Conservation (phyloP, 2,329 filamentous ascomycete genomes). For the Colletotrichum melonis region DNA sequence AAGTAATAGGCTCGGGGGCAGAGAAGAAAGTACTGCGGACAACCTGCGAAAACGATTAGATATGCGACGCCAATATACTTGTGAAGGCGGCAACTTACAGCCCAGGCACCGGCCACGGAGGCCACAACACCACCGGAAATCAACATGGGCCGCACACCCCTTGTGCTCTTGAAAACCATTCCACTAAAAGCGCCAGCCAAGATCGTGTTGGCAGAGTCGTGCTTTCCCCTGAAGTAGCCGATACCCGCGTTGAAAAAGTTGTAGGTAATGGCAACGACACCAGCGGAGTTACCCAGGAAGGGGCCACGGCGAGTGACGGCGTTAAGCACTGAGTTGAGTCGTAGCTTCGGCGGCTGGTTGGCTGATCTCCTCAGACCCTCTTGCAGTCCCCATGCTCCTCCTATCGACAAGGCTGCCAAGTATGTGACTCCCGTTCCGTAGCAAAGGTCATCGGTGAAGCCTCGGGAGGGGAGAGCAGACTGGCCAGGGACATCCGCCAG, state of each 20-base stretch:
- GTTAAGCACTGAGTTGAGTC: slow-evolving; percentile 94
- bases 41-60: slow-evolving; percentile 42
- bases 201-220: slow-evolving; percentile 91
- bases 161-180: slow-evolving; percentile 96
- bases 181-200: slow-evolving; percentile 87
- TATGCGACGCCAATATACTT: background rate
- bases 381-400: slow-evolving; percentile 91
- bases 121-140: slow-evolving; percentile 93
- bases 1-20: slow-evolving; percentile 44
- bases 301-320: slow-evolving; percentile 92
- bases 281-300: slow-evolving; percentile 95
- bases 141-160: slow-evolving; percentile 90
- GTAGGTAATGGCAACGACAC: slow-evolving; percentile 95
- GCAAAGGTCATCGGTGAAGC: slow-evolving; percentile 98
- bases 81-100: slow-evolving; percentile 70
- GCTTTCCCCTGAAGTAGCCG: slow-evolving; percentile 82
- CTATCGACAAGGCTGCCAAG: slow-evolving; percentile 84
- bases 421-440: slow-evolving; percentile 98
- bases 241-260: slow-evolving; percentile 91
- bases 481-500: slow-evolving; percentile 88
- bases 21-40: slow-evolving; percentile 56
- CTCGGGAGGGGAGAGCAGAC: slow-evolving; percentile 91
- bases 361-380: slow-evolving; percentile 88
- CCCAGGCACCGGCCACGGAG: slow-evolving; percentile 86
- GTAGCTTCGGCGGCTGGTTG: slow-evolving; percentile 84